These are phyloP conservation scores for Ganoderma leucocontextum DNA, from an alignment of 1,284 basidiomycete species.

Conservation along the genomic window DNA sequence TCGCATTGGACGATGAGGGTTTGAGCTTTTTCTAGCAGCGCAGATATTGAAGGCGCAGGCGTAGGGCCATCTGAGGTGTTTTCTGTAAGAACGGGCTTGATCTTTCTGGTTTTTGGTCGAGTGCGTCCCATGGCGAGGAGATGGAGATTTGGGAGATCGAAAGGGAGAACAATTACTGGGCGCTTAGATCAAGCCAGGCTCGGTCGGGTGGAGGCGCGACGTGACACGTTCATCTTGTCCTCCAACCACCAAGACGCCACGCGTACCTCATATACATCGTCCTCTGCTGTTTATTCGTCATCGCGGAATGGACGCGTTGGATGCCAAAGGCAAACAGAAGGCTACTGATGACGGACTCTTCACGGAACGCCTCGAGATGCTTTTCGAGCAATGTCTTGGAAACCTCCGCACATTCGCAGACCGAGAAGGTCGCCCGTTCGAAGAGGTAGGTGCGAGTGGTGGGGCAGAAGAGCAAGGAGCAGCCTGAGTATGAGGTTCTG, in stretches of 20 bases:
- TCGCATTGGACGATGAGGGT: conserved; percentile 83
- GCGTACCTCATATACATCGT: not conserved
- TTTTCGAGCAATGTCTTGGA: conserved; percentile 62
- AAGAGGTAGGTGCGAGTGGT: conserved; percentile 56
- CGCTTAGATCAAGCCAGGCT: conserved; percentile 27
- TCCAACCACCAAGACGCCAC: conserved; percentile 11
- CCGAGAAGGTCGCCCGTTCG: conserved; percentile 62
- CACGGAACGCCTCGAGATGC: conserved; percentile 65
- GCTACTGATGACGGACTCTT: conserved; percentile 56
- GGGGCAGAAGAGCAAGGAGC: not conserved
- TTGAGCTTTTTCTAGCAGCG: conserved; percentile 80
- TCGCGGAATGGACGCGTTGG: conserved; percentile 14
- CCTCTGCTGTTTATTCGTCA: not conserved
- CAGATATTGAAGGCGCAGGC: conserved; percentile 50
- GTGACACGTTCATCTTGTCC: not conserved
- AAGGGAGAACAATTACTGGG: conserved; percentile 23
- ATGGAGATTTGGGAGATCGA: not conserved
- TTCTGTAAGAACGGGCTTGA: conserved; percentile 43
- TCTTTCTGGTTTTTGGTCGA: conserved; percentile 62
- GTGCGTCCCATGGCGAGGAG: conserved; percentile 66
- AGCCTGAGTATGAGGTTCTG: conserved; percentile 6
- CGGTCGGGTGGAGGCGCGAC: not conserved
- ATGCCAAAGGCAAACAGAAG: conserved; percentile 28
- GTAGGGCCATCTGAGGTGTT: conserved; percentile 41
- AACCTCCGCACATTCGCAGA: conserved; percentile 67